phyloP scores from a whole-genome alignment of 2,329 filamentous ascomycete genomes.

The Emericellopsis atlantica region DNA sequence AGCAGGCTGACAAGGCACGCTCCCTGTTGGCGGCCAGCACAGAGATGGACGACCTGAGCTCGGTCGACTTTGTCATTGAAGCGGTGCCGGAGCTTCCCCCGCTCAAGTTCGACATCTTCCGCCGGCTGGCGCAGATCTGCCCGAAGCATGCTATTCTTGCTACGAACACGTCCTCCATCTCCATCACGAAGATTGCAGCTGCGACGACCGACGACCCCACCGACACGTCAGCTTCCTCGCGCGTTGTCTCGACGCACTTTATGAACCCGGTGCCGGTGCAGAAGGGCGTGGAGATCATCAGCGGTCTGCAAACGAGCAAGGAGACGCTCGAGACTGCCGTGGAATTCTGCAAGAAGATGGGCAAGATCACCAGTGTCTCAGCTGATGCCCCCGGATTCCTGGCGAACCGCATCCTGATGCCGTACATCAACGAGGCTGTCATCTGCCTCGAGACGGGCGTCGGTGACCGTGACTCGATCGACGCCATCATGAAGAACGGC shows the following conservation, averaged over 20 bases:
- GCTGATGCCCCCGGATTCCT: constrained; percentile 89
- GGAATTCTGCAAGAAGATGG: constrained; percentile 81
- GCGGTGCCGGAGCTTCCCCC: constrained; percentile 86
- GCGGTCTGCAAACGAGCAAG: constrained; percentile 78
- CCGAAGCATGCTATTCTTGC: constrained; percentile 80
- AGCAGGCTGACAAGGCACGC: constrained; percentile 63
- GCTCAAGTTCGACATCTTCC: constrained; percentile 82
- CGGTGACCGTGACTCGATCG: constrained; percentile 81
- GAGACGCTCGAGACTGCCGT: constrained; percentile 73
- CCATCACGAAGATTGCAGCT: constrained; percentile 90
- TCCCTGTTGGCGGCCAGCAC: constrained; percentile 58
- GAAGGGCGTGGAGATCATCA: constrained; percentile 96
- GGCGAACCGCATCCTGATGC: constrained; percentile 95
- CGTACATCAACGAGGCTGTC: constrained; percentile 96
- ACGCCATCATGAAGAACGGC: constrained; percentile 98
- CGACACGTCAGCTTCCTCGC: constrained; percentile 68
- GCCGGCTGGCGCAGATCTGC: constrained; percentile 67
- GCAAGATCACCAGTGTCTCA: constrained; percentile 79
- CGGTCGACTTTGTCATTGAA: constrained; percentile 96
- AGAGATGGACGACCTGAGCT: constrained; percentile 61
- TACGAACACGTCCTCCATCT: constrained; percentile 98
- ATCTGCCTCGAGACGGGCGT: constrained; percentile 92
- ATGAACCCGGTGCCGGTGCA: constrained; percentile 98
- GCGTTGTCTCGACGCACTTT: constrained; percentile 93
- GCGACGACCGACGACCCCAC: constrained; percentile 67